phyloP scores from a whole-genome alignment of 768 basidiomycete species.

The Mycena amicta region DNA sequence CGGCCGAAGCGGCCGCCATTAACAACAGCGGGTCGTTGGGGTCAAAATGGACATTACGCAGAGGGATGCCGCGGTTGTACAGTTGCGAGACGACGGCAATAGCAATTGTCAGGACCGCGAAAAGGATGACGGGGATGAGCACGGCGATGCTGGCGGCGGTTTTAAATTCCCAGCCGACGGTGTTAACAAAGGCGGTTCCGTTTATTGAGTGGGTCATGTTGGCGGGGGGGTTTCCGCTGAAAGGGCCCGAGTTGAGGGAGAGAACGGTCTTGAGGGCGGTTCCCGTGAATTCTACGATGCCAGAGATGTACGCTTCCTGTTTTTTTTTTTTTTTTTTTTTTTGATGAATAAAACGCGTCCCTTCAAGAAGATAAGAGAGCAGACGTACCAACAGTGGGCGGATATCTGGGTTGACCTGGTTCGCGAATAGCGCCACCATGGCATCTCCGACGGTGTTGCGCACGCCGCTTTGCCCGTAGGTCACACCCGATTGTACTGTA shows the following conservation, averaged over 20 bases:
- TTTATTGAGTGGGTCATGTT: not conserved
- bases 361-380: not conserved
- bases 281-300: not conserved
- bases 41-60: not conserved
- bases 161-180: not conserved
- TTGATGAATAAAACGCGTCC: too few relatives aligned
- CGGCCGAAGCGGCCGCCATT: conserved; percentile 8
- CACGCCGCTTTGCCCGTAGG: not conserved
- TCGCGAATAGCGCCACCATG: not conserved
- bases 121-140: not conserved
- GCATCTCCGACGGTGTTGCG: not conserved
- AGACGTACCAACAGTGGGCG: not conserved
- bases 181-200: not conserved
- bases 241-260: not conserved
- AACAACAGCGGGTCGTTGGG: conserved; percentile 6
- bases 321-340: not conserved
- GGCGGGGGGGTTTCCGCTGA: not conserved
- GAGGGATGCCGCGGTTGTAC: not conserved
- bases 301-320: not conserved
- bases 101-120: not conserved
- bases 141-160: not conserved
- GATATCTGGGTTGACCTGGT: not conserved
- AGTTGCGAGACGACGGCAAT: not conserved
- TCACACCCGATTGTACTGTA: not conserved
- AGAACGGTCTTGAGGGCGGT: not conserved